phyloP scores from a whole-genome alignment of 371 early-diverging fungal species.

The Mortierella sp. region DNA sequence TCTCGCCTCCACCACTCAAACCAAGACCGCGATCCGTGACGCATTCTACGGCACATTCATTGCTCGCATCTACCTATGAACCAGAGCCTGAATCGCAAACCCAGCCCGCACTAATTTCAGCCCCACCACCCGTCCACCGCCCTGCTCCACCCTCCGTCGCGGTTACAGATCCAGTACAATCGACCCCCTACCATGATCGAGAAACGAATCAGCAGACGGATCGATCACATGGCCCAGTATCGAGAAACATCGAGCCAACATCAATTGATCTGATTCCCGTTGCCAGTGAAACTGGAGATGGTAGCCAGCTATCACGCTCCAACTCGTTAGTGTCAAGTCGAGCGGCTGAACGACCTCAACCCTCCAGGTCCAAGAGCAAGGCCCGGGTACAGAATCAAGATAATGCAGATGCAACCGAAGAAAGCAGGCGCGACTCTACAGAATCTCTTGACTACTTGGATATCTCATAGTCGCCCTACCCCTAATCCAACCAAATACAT shows the following conservation, averaged over 20 bases:
- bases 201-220: neutral
- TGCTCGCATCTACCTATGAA: too few relatives aligned
- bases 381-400: neutral
- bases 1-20: too few relatives aligned
- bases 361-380: constrained; percentile 2
- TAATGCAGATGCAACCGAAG: neutral
- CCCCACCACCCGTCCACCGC: too few relatives aligned
- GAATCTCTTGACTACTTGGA: constrained; percentile 25
- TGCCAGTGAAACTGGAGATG: constrained; percentile 23
- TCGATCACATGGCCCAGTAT: neutral
- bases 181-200: constrained; percentile 4
- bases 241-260: constrained; percentile 12
- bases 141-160: neutral
- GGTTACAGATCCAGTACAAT: too few relatives aligned
- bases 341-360: neutral
- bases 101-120: too few relatives aligned
- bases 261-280: constrained; percentile 30
- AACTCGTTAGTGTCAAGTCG: constrained; percentile 14
- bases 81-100: too few relatives aligned
- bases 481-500: too few relatives aligned
- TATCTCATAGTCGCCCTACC: too few relatives aligned
- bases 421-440: constrained; percentile 17
- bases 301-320: constrained; percentile 17
- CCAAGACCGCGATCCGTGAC: too few relatives aligned
- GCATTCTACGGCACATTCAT: too few relatives aligned